These are phyloP conservation scores for Russula abietina DNA, from an alignment of 768 basidiomycete genomes.

Conservation along the genomic window DNA sequence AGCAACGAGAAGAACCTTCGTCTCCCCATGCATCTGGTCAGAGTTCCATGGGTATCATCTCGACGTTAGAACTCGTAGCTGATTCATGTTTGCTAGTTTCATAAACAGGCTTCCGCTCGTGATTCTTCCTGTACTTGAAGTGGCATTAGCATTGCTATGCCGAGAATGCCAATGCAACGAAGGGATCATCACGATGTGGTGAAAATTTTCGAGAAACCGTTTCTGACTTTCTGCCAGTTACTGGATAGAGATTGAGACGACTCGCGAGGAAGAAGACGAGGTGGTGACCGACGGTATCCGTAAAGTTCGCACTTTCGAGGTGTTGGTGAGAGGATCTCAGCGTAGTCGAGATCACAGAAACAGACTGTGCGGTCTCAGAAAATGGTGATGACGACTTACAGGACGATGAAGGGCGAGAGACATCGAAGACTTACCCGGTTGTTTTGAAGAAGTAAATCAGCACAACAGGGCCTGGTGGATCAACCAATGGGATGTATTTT, in stretches of 20 bases:
- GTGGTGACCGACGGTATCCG: constrained; percentile 70
- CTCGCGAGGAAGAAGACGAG: constrained; percentile 93
- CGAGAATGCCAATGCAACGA: background rate
- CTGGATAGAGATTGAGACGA: constrained; percentile 40
- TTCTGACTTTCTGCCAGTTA: too few species aligned
- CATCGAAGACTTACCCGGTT: too few species aligned
- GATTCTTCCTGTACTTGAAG: background rate
- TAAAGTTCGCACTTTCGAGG: constrained; percentile 80
- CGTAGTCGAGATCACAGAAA: constrained; percentile 77
- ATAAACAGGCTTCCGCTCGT: background rate
- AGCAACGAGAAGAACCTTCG: constrained; percentile 22
- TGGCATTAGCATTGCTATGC: background rate
- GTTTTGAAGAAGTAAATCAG: too few species aligned
- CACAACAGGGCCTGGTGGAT: too few species aligned
- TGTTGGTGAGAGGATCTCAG: constrained; percentile 58
- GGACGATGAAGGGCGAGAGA: constrained; percentile 30
- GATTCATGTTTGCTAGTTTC: background rate
- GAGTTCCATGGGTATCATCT: background rate
- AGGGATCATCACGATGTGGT: background rate
- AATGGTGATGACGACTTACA: constrained; percentile 68
- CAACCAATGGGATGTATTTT: too few species aligned
- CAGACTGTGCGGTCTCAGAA: constrained; percentile 90
- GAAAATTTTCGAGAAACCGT: background rate
- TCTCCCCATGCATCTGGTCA: background rate
- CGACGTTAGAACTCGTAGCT: background rate